Evolutionary conservation across 768 basidiomycete species (phyloP).

Genomic region (Xerocomellus amylosporus): DNA sequence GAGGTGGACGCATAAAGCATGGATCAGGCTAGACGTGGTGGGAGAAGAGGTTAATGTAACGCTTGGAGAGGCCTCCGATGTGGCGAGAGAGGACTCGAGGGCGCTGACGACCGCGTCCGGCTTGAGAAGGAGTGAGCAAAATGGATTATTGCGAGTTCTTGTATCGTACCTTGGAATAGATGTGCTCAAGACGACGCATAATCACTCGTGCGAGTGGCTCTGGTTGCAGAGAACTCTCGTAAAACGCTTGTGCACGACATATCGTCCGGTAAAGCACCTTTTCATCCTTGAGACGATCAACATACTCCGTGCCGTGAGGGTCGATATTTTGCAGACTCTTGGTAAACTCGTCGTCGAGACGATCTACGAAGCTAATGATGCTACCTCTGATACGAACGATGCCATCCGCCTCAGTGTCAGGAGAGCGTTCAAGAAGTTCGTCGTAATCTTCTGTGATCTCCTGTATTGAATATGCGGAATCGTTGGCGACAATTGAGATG

Average conservation of each 20-base stretch:
- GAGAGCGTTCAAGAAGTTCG: constrained; percentile 79
- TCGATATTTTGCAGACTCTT: constrained; percentile 97
- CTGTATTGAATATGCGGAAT: constrained; percentile 80
- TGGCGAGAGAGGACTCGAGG: constrained; percentile 68
- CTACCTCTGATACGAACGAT: constrained; percentile 89
- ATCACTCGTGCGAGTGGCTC: constrained; percentile 85
- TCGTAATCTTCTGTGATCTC: constrained; percentile 89
- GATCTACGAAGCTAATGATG: constrained; percentile 94
- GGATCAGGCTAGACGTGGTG: constrained; percentile 74
- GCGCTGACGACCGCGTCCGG: constrained; percentile 91
- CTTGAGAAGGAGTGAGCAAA: constrained; percentile 40
- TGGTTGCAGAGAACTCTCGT: constrained; percentile 73
- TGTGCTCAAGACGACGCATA: constrained; percentile 95
- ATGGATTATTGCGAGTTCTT: neutral
- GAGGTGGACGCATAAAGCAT: constrained; percentile 84
- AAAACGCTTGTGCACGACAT: constrained; percentile 87
- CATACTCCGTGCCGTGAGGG: constrained; percentile 98
- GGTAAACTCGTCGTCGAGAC: constrained; percentile 97
- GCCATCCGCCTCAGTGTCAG: constrained; percentile 65
- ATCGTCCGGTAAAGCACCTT: constrained; percentile 91
- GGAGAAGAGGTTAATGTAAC: constrained; percentile 56
- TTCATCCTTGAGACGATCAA: constrained; percentile 95
- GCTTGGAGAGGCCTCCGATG: constrained; percentile 57
- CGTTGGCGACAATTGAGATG: constrained; percentile 69
- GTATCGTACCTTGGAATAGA: constrained; percentile 85